Conservation (phyloP, 75 land plant genomes). For the Sequoia sempervirens region DNA sequence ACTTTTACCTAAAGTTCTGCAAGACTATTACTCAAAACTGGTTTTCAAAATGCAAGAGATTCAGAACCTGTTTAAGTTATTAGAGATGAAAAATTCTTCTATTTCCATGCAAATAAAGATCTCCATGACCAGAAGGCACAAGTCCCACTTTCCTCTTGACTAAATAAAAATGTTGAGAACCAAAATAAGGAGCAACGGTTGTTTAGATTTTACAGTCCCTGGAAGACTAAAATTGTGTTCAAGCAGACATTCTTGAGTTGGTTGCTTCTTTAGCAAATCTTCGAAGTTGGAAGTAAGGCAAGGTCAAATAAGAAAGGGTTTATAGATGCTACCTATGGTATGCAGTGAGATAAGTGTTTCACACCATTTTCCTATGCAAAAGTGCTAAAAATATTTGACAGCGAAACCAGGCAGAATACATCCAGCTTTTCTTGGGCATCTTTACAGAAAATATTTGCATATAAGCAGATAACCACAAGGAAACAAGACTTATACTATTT, state of each 20-base stretch:
- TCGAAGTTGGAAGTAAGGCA: not conserved
- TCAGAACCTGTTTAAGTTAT: not conserved
- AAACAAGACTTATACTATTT: too few relatives aligned
- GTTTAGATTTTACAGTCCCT: not conserved
- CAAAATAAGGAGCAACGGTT: not conserved
- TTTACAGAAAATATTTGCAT: not conserved
- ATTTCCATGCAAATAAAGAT: not conserved
- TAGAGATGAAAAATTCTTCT: not conserved
- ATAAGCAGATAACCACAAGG: too few relatives aligned
- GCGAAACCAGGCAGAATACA: not conserved
- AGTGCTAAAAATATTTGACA: not conserved
- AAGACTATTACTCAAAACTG: not conserved
- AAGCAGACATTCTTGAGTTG: not conserved
- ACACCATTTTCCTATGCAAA: not conserved
- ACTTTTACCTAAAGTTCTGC: not conserved
- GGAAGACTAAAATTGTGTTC: not conserved
- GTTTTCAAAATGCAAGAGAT: not conserved
- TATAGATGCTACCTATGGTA: not conserved
- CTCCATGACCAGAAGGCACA: not conserved
- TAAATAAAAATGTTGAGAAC: not conserved
- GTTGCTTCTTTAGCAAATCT: not conserved
- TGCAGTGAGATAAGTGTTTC: not conserved
- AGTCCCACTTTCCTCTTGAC: not conserved
- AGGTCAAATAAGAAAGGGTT: not conserved
- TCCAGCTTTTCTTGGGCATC: not conserved